Conservation (phyloP, 345 rosid genomes). For the Capsella bursapastoris region DNA sequence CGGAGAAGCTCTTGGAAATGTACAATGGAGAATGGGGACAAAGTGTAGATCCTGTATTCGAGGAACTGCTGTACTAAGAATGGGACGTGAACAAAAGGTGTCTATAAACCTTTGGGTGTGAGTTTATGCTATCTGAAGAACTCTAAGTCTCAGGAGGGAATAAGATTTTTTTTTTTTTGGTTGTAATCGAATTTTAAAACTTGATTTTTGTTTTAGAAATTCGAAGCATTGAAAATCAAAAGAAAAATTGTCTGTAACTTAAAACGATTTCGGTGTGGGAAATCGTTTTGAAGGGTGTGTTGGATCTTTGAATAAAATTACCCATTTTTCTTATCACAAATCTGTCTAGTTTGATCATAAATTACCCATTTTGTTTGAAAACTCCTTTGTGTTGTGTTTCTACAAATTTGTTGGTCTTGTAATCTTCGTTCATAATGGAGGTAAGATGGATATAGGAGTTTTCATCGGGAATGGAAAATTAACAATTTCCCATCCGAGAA, state of each 20-base stretch:
- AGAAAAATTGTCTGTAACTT: neutral
- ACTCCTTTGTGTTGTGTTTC: no score
- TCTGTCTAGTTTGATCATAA: no score
- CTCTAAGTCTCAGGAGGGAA: constrained; percentile 14
- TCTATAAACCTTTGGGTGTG: neutral
- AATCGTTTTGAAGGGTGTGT: constrained; percentile 26
- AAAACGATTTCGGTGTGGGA: constrained; percentile 24
- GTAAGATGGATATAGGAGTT: no score
- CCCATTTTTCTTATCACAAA: neutral
- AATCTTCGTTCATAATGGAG: no score
- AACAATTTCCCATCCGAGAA: no score
- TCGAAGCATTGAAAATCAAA: constrained; percentile 30
- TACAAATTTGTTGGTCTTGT: no score
- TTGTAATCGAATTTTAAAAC: constrained; percentile 28
- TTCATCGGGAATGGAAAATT: no score
- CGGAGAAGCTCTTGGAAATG: constrained; percentile 83
- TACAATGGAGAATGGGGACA: constrained; percentile 82
- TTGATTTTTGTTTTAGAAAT: constrained; percentile 21
- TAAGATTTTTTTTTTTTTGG: constrained; percentile 12
- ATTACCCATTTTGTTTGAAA: no score
- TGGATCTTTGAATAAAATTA: constrained; percentile 26
- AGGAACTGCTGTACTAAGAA: constrained; percentile 68
- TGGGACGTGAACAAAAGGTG: constrained; percentile 4
- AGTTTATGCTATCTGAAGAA: constrained; percentile 30
- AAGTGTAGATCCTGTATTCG: constrained; percentile 81